Evolutionary conservation across 179 eudicot genomes (phyloP), one percentile per base, ranked within the genome.

Genomic region (Patellifolia procumbens): DNA sequence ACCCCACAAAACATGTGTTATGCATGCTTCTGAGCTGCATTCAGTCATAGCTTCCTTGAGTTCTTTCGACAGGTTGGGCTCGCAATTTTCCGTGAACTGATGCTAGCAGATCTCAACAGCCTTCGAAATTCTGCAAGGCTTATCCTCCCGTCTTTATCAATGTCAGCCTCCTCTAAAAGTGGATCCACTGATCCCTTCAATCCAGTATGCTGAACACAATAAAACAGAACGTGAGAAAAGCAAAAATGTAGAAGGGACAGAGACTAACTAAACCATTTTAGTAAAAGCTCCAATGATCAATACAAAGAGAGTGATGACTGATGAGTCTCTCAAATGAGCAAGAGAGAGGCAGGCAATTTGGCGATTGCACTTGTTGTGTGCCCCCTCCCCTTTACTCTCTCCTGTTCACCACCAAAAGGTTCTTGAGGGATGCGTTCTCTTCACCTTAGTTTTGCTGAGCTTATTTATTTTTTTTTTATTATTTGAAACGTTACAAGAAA

Each of bases 41-140:
- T 53, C 11, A 0, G 31, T 81, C 80, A 81, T 39, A 60, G 75
- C 67, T 37, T 73, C 64, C 74, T 67, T 39, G 67, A 55, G 61
- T 51, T 68, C 69, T 73, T 73, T 42, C 56, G 49, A 46, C 73
- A 56, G n/a, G 75, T 34, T 70, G 84, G 81, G 70, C 84, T 82
- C 35, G 67, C 73, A 42, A 82, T 39, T 3, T 34, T 70, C 48
- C 81, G 78, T 69, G 81, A 65, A 80, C 68, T 73, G 42, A 91
- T 73, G 88, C 97, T 94, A 29, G 98, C 97, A 17, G 97, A 92
- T 88, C 97, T 89, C 84, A 94, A 60, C 63, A 94, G 97, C 83
- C 88, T 89, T 28, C 97, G 89, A 76, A 94, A 94, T 74, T 94
- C 98, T 28, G 90, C 81, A 55, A 94, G 87, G 90, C 98, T 94